Evolutionary conservation across 2,329 filamentous ascomycete species (phyloP).

Genomic region (Elsinoe australis): DNA sequence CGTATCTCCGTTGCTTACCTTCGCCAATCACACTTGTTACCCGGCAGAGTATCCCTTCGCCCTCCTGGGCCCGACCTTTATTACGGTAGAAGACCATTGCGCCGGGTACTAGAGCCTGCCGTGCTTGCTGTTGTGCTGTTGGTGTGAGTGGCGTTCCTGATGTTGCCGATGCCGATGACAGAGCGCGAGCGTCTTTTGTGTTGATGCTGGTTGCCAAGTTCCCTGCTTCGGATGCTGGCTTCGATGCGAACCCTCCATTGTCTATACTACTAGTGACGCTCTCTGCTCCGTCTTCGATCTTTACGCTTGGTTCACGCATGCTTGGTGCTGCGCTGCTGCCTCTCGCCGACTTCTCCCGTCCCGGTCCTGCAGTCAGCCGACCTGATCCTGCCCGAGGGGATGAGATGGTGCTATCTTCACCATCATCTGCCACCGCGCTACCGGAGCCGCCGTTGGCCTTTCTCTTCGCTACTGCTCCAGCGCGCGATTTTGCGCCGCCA

Average conservation of each 20-base stretch:
- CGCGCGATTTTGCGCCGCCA: constrained; percentile 19
- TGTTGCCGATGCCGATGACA: constrained; percentile 13
- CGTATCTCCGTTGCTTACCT: constrained; percentile 47
- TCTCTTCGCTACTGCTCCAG: constrained; percentile 17
- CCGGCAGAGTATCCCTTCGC: constrained; percentile 46
- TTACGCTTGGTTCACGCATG: constrained; percentile 44
- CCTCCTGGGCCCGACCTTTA: constrained; percentile 34
- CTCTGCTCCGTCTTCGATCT: constrained; percentile 41
- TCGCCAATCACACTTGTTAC: constrained; percentile 47
- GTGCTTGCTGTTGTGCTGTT: constrained; percentile 20
- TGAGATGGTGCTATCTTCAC: constrained; percentile 28
- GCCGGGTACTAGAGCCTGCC: constrained; percentile 32
- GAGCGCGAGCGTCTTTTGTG: constrained; percentile 5
- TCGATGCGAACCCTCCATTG: constrained; percentile 25
- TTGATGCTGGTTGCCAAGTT: constrained; percentile 8
- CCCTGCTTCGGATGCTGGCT: constrained; percentile 10
- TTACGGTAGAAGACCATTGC: constrained; percentile 47
- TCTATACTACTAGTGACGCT: constrained; percentile 38
- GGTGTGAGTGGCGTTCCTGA: constrained; percentile 10
- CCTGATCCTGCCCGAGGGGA: constrained; percentile 24
- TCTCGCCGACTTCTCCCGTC: constrained; percentile 33
- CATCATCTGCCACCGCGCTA: constrained; percentile 25
- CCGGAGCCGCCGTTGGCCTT: constrained; percentile 22
- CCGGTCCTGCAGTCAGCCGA: constrained; percentile 18
- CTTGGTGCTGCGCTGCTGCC: constrained; percentile 38